Evolutionary conservation across 371 early-diverging fungal genomes (phyloP), one percentile per base, ranked within the genome.

Genomic region (Cokeromyces recurvatus): DNA sequence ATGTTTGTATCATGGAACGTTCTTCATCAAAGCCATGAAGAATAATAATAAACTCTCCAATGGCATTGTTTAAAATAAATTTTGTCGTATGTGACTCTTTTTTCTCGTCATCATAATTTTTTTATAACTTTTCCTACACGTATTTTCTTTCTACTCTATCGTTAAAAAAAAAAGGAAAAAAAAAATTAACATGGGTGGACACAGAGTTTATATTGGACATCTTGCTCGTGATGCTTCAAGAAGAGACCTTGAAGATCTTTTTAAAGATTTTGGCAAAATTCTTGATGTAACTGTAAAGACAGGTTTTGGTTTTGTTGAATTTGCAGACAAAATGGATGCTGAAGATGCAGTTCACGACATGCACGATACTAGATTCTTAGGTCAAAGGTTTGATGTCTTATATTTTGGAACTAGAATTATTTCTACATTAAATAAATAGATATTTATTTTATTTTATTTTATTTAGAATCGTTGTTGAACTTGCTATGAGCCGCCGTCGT

Each of bases 301-400:
- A 39, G 84, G 85, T 27, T 86, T 85, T 58, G 86, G 85, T 21
- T 86, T 85, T 64, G 81, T 85, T 25, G 74, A 85, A 53, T 85
- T 80, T 49, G 68, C 64, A 32, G 82, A 85, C 51, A 64, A 60
- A 41, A 58, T 73, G 32, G 81, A 82, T 66, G 85, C 85, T 38
- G 71, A 81, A 47, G 86, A 86, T 67, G 84, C 74, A n/a, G 80
- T 86, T 34, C 71, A 78, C 32, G 78, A 78, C 48, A 58, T 74
- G 24, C 71, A 86, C 46, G 81, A 78, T 29, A 77, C 69, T 24
- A 67, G 65, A 15, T 84, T 86, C 35, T 55, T 85, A 59, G 85
- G 83, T 11, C 78, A 86, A 64, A 78, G 80, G 85, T 84, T 46
- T 24, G 17, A 15, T 34, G 5, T 27, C 29, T 7, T 27, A 7